phyloP scores from a whole-genome alignment of 768 basidiomycete species.

The Rhizopogon vinicolor region DNA sequence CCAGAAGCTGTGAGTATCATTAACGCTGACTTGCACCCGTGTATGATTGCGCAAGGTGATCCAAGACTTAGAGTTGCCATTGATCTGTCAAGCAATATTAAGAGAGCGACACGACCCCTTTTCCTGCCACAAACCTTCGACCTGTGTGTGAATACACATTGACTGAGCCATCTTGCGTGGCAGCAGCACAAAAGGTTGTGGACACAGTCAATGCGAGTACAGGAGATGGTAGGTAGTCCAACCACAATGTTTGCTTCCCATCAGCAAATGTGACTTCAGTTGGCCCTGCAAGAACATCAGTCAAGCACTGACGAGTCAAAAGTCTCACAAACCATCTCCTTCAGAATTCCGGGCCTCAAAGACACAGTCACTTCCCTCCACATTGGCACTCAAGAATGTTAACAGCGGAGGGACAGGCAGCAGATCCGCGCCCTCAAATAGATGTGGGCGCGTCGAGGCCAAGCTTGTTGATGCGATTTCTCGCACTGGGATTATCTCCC shows the following conservation, averaged over 20 bases:
- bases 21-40: constrained; percentile 58
- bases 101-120: not conserved
- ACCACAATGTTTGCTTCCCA: constrained; percentile 75
- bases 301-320: not conserved
- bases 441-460: constrained; percentile 13
- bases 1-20: constrained; percentile 72
- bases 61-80: constrained; percentile 76
- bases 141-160: constrained; percentile 83
- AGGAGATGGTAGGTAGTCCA: constrained; percentile 81
- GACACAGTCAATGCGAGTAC: constrained; percentile 67
- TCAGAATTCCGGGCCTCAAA: constrained; percentile 81
- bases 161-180: constrained; percentile 75
- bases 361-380: constrained; percentile 64
- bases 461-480: constrained; percentile 39
- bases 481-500: constrained; percentile 46
- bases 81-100: constrained; percentile 39
- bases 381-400: constrained; percentile 50
- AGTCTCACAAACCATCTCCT: constrained; percentile 42
- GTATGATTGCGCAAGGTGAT: constrained; percentile 64
- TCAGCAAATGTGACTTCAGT: constrained; percentile 64
- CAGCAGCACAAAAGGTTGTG: constrained; percentile 65
- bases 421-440: constrained; percentile 15
- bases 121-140: constrained; percentile 51
- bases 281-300: constrained; percentile 34
- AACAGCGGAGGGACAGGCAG: constrained; percentile 53